These are phyloP conservation scores for Russula compacta DNA, from an alignment of 768 basidiomycete species.

Conservation along the genomic window DNA sequence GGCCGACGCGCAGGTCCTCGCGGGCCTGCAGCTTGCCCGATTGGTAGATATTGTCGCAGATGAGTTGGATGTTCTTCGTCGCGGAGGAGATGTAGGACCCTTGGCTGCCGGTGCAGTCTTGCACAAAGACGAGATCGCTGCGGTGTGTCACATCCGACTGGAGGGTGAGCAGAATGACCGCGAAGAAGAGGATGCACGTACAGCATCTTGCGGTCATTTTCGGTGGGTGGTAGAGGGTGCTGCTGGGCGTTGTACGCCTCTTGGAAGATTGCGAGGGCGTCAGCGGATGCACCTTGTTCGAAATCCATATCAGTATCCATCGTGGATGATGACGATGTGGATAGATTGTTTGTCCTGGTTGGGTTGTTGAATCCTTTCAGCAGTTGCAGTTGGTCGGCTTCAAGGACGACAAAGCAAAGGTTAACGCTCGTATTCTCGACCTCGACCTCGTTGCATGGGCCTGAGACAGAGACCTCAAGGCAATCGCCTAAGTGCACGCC, in stretches of 20 bases:
- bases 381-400: background rate
- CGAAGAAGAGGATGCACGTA: conserved; percentile 33
- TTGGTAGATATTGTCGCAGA: conserved; percentile 90
- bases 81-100: conserved; percentile 88
- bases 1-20: conserved; percentile 86
- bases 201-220: conserved; percentile 62
- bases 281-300: conserved; percentile 30
- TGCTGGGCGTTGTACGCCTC: conserved; percentile 28
- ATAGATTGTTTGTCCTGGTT: background rate
- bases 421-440: conserved; percentile 9
- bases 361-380: background rate
- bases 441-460: conserved; percentile 15
- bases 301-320: conserved; percentile 84
- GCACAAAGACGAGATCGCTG: conserved; percentile 90
- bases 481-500: conserved; percentile 10
- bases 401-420: conserved; percentile 1
- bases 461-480: conserved; percentile 1
- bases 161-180: background rate
- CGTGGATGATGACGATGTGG: conserved; percentile 15
- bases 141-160: background rate
- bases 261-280: conserved; percentile 27
- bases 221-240: conserved; percentile 29
- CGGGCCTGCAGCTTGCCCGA: conserved; percentile 81
- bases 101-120: conserved; percentile 91
- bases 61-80: conserved; percentile 93